A percentile compares a stretch with the other conserved stretches of the same genome.
Evolutionary conservation across 78 protist species (phyloP).

Genomic region (Dictyostelium firmibasis): DNA sequence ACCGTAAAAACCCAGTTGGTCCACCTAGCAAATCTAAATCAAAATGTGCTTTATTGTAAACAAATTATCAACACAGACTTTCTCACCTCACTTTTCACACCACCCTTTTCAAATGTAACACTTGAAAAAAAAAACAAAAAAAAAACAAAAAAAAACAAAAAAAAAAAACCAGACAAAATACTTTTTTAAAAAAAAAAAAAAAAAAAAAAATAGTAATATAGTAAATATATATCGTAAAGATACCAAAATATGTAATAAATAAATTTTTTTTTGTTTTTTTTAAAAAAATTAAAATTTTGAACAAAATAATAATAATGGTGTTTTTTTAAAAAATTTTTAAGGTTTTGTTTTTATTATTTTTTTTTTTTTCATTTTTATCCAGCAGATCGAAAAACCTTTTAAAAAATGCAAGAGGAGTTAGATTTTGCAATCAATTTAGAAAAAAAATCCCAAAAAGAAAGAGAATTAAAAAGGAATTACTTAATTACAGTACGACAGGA

Average conservation of each 20-base stretch:
- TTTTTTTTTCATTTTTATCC: too few relatives aligned
- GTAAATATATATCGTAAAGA: background rate
- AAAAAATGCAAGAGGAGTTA: too few relatives aligned
- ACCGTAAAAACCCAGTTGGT: slow-evolving; percentile 82
- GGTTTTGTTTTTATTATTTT: too few relatives aligned
- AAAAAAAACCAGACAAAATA: background rate
- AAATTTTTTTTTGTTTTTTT: background rate
- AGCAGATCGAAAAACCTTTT: too few relatives aligned
- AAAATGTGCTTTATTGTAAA: slow-evolving; percentile 74
- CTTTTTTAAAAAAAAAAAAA: background rate
- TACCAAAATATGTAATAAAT: background rate
- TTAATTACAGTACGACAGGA: background rate
- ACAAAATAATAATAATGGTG: background rate
- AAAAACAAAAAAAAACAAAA: too few relatives aligned
- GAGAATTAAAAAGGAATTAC: background rate
- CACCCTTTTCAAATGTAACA: background rate
- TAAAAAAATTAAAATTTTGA: background rate
- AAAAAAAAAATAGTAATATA: background rate
- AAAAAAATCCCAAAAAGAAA: background rate
- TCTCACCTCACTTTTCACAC: background rate
- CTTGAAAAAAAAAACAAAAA: background rate
- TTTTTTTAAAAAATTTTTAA: too few relatives aligned
- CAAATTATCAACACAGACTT: background rate
- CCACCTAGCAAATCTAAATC: slow-evolving; percentile 21
- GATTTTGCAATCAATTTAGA: background rate